Conservation (phyloP, 306 rosid species). For the Arachis stenosperma region DNA sequence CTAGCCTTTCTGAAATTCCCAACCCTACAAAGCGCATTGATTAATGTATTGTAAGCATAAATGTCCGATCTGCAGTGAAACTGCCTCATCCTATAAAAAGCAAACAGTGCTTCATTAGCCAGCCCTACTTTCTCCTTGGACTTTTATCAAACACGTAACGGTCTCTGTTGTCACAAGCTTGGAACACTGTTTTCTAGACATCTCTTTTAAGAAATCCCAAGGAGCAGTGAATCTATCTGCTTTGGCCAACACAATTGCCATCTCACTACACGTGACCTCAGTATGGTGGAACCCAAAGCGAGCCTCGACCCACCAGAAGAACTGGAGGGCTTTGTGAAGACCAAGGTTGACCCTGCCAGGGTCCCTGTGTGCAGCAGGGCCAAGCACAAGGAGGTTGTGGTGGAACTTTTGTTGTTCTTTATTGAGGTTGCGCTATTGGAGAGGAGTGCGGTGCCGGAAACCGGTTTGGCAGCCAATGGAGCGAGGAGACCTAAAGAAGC, state of each 20-base stretch:
- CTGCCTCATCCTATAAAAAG: constrained; percentile 78
- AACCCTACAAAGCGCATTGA: constrained; percentile 69
- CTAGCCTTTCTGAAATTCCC: constrained; percentile 75
- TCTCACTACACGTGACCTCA: constrained; percentile 71
- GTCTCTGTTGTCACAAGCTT: constrained; percentile 61
- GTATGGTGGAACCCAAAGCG: constrained; percentile 57
- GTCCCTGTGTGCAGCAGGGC: constrained; percentile 74
- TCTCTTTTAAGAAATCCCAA: constrained; percentile 72
- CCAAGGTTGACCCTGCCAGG: constrained; percentile 54
- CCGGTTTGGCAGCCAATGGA: constrained; percentile 67
- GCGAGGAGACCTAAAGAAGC: constrained; percentile 73
- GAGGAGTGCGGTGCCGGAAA: constrained; percentile 75
- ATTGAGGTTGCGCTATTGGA: constrained; percentile 63
- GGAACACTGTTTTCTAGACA: constrained; percentile 38
- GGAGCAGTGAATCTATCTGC: constrained; percentile 51
- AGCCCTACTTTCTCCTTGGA: constrained; percentile 80
- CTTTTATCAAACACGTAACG: constrained; percentile 85
- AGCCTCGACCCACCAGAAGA: constrained; percentile 74
- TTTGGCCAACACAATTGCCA: constrained; percentile 72
- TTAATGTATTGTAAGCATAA: constrained; percentile 64
- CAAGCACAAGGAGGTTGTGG: constrained; percentile 58
- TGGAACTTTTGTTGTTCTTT: constrained; percentile 47
- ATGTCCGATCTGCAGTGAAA: constrained; percentile 73
- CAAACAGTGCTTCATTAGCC: constrained; percentile 62
- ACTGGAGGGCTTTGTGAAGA: constrained; percentile 64